Conservation (phyloP, 164 flowering plant species). For the Annona squamosa region DNA sequence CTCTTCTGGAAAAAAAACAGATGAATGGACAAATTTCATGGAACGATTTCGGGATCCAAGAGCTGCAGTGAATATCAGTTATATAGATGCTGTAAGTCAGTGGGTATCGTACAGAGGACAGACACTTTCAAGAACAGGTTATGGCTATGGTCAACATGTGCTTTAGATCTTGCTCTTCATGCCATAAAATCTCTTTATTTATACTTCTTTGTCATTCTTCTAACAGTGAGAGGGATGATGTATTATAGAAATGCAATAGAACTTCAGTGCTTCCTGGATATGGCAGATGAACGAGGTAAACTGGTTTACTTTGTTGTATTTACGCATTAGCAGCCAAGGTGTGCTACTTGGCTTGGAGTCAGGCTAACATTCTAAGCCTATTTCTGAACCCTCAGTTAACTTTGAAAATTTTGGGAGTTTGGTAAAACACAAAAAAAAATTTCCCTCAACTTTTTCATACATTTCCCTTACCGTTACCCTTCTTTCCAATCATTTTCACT, state of each 20-base stretch:
- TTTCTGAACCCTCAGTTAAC: too few species aligned
- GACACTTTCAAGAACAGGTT: slow-evolving; percentile 92
- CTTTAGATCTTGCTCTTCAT: slow-evolving; percentile 3
- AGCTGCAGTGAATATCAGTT: slow-evolving; percentile 16
- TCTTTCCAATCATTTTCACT: too few species aligned
- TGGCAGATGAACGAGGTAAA: slow-evolving; percentile 61
- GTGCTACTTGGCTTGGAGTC: too few species aligned
- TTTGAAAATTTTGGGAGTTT: too few species aligned
- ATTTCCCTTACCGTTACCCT: too few species aligned
- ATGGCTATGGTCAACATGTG: neutral
- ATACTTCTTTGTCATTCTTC: neutral
- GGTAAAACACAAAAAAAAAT: too few species aligned
- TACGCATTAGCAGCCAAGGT: neutral
- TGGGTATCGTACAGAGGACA: slow-evolving; percentile 99
- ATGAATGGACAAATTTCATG: slow-evolving; percentile 75
- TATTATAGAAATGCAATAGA: slow-evolving; percentile 82
- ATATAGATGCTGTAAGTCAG: slow-evolving; percentile 23
- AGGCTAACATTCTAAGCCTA: too few species aligned
- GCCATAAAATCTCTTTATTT: slow-evolving; percentile 5
- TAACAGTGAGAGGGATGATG: slow-evolving; percentile 98
- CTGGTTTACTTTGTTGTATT: neutral
- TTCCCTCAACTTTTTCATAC: too few species aligned
- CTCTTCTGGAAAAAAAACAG: slow-evolving; percentile 25
- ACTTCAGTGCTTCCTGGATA: slow-evolving; percentile 80
- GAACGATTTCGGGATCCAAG: slow-evolving; percentile 42